These are phyloP conservation scores for Prunus mume DNA, from an alignment of 306 rosid species.

Conservation along the genomic window DNA sequence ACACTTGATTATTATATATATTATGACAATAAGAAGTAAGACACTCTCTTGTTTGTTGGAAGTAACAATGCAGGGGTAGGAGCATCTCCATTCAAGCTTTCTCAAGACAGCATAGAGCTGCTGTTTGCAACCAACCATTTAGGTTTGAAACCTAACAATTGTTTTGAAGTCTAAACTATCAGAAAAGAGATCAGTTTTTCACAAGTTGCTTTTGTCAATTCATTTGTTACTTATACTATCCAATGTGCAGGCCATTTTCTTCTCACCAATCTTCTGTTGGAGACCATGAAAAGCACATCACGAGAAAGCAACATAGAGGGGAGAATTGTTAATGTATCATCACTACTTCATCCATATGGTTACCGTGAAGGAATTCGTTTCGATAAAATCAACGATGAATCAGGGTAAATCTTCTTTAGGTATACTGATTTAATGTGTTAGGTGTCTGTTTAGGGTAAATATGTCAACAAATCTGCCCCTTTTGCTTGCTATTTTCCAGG, in stretches of 20 bases:
- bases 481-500: slow-evolving; percentile 32
- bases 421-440: neutral
- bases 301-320: slow-evolving; percentile 55
- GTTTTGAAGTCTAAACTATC: neutral
- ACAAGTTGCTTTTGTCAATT: neutral
- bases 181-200: neutral
- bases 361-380: slow-evolving; percentile 67
- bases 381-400: slow-evolving; percentile 53
- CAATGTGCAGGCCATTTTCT: slow-evolving; percentile 74
- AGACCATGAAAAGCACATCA: slow-evolving; percentile 69
- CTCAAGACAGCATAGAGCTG: slow-evolving; percentile 67
- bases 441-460: neutral
- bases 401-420: slow-evolving; percentile 40
- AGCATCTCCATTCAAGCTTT: slow-evolving; percentile 60
- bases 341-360: slow-evolving; percentile 45
- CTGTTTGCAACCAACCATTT: slow-evolving; percentile 81
- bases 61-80: slow-evolving; percentile 85
- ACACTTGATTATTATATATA: neutral
- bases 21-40: too few relatives aligned
- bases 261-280: slow-evolving; percentile 71
- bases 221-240: neutral
- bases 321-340: slow-evolving; percentile 65
- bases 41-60: neutral
- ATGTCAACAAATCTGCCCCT: neutral
- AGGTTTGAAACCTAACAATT: slow-evolving; percentile 33